A percentile compares a stretch with the other conserved stretches of the same genome.
Evolutionary conservation across 805 yeast species (phyloP).

Genomic region (Candida ortonii): DNA sequence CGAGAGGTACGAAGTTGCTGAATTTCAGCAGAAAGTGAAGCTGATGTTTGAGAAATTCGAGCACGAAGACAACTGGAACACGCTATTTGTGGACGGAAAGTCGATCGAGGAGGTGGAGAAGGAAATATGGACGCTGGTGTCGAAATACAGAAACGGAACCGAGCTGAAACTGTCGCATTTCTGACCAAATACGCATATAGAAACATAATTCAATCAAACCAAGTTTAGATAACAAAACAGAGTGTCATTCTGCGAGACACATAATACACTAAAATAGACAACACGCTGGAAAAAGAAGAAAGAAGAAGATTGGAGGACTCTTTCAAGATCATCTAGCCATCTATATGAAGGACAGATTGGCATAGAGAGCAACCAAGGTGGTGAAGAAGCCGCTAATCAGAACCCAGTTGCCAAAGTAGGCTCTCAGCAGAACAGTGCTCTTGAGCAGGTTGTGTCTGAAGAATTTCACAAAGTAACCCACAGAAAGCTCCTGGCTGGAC

Average conservation of each 20-base stretch:
- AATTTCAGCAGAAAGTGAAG: conserved; percentile 74
- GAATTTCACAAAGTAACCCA: conserved; percentile 18
- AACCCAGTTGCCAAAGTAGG: conserved; percentile 46
- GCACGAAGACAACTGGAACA: conserved; percentile 34
- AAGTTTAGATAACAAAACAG: conserved; percentile 1
- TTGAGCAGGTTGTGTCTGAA: conserved; percentile 26
- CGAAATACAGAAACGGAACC: conserved; percentile 16
- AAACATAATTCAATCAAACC: conserved; percentile 1
- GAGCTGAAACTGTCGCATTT: conserved; percentile 13
- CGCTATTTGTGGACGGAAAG: conserved; percentile 59
- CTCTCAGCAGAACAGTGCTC: conserved; percentile 38
- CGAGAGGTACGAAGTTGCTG: conserved; percentile 81
- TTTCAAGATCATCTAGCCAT: conserved; percentile 3
- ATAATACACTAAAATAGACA: conserved; percentile 9
- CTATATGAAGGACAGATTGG: conserved; percentile 35
- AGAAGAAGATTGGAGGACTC: not conserved
- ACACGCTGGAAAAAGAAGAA: conserved; percentile 3
- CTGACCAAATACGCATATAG: conserved; percentile 1
- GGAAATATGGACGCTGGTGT: conserved; percentile 40
- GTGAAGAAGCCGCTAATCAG: conserved; percentile 45
- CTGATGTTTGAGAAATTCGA: conserved; percentile 48
- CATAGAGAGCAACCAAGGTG: conserved; percentile 47
- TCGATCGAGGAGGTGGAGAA: conserved; percentile 52
- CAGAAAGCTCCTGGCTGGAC: conserved; percentile 29
- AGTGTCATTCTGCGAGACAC: conserved; percentile 4